phyloP scores from a whole-genome alignment of 2,329 filamentous ascomycete genomes.

The Colletotrichum magnum region DNA sequence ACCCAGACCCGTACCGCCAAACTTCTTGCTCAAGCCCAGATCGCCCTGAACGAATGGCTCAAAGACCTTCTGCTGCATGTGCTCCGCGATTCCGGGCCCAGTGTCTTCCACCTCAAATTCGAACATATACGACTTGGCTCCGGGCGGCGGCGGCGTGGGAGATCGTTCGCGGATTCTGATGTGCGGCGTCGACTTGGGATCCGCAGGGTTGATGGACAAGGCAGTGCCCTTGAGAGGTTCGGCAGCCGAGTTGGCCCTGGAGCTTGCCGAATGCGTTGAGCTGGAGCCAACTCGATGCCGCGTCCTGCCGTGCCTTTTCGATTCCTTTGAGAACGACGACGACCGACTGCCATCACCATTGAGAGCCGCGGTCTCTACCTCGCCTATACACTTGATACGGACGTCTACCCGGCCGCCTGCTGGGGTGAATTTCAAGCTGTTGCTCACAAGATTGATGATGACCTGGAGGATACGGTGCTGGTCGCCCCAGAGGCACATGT shows the following conservation, averaged over 20 bases:
- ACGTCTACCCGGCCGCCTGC: constrained; percentile 81
- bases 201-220: constrained; percentile 74
- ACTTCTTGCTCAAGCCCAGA: constrained; percentile 88
- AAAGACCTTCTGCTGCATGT: constrained; percentile 87
- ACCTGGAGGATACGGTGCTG: constrained; percentile 92
- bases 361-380: constrained; percentile 59
- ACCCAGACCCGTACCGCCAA: constrained; percentile 88
- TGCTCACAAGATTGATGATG: constrained; percentile 94
- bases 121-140: constrained; percentile 78
- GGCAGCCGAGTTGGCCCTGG: constrained; percentile 53
- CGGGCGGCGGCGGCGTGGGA: constrained; percentile 71
- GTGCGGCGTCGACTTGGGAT: constrained; percentile 66
- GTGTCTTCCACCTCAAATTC: constrained; percentile 93
- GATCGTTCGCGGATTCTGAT: constrained; percentile 68
- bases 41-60: constrained; percentile 97
- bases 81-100: constrained; percentile 85
- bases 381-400: constrained; percentile 80
- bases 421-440: constrained; percentile 92
- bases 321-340: constrained; percentile 67
- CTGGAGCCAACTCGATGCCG: constrained; percentile 63
- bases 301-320: constrained; percentile 56
- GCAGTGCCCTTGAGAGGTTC: constrained; percentile 61
- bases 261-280: constrained; percentile 66
- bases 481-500: constrained; percentile 94
- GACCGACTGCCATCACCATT: constrained; percentile 62